Percentiles rank a stretch among this genome's conserved stretches.
phyloP scores from a whole-genome alignment of 139 green algal genomes.

The Coelastrella sp. region DNA sequence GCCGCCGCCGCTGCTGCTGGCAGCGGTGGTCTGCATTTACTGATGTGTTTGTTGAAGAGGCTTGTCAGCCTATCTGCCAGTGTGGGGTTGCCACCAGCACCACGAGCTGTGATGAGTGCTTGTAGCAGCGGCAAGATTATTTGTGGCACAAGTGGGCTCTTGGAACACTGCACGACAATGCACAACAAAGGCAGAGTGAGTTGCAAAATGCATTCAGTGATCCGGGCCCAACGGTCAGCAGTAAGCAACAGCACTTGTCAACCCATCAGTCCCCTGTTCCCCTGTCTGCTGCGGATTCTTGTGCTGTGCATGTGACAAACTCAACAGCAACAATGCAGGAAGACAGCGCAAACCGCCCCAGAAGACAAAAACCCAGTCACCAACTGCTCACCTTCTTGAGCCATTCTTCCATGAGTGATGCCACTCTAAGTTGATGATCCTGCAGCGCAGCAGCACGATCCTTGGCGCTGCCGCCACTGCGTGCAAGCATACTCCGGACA shows the following conservation, averaged over 20 bases:
- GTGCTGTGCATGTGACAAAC: no score
- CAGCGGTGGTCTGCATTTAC: constrained; percentile 43
- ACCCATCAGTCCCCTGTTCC: background rate
- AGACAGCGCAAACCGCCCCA: no score
- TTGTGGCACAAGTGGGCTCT: constrained; percentile 64
- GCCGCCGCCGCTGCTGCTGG: background rate
- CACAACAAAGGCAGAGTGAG: background rate
- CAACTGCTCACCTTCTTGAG: constrained; percentile 69
- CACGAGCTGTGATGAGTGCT: constrained; percentile 56
- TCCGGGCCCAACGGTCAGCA: background rate
- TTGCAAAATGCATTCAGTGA: background rate
- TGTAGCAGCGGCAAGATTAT: constrained; percentile 68
- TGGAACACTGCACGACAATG: constrained; percentile 51
- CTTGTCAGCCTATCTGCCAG: constrained; percentile 69
- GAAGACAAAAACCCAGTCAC: no score
- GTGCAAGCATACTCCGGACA: constrained; percentile 16
- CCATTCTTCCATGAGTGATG: constrained; percentile 76
- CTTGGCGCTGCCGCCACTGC: constrained; percentile 32
- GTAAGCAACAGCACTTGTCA: background rate
- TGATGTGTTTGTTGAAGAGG: constrained; percentile 55
- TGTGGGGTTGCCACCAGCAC: constrained; percentile 40
- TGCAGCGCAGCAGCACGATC: constrained; percentile 65
- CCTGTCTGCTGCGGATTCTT: no score
- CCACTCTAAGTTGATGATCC: constrained; percentile 78
- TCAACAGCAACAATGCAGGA: no score